Base-by-base conservation (phyloP, 116 monocot species). In the Iris pallida region DNA sequence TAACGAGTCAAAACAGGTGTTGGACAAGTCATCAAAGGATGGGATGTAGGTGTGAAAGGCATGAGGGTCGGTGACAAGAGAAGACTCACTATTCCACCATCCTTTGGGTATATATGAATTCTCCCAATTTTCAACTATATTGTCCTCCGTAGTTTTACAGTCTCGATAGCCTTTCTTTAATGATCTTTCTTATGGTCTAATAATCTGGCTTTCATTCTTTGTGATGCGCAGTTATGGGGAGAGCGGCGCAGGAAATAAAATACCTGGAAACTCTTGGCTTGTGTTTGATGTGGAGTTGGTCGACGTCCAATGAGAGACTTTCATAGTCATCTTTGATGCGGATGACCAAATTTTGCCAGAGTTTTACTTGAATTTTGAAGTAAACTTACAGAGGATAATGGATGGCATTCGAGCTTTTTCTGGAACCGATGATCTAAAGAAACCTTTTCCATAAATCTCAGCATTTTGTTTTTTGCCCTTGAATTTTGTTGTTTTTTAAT, bases 41-140 rank as follows among this genome's bases (percentile, higher is more conserved):
- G 95, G 95, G 95, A 96, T 79, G 80, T 92, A 58, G 95, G 95
- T 12, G 76, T 96, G 0, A 80, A 69, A 52, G 95, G 95, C 11
- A 96, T 96, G 95, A 80, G 95, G 4, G 72, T 96, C 68, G 95
- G 95, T 20, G 95, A 96, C 69, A 96, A 89, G 72, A 84, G 95
- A 61, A 91, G 89, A 64, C 76, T 96, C 16, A 85, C 82, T 7
- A 73, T 96, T 30, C 95, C 95, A 14, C 92, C 95, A 45, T 75
- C 92, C 8, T 84, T 91, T 79, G 92, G 89, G 95, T 96, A 18
- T 73, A 74, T 54, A 97, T 92, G 87, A 41, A 1, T 30, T 12
- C 20, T 41, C 57, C 18, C 5, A 0, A 30, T 41, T 59, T 30
- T 3, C 30, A 30, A 30, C 30, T 30, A 30, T 30, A 10, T 20